phyloP scores from a whole-genome alignment of 768 basidiomycete species.

The Amanita exitialis region DNA sequence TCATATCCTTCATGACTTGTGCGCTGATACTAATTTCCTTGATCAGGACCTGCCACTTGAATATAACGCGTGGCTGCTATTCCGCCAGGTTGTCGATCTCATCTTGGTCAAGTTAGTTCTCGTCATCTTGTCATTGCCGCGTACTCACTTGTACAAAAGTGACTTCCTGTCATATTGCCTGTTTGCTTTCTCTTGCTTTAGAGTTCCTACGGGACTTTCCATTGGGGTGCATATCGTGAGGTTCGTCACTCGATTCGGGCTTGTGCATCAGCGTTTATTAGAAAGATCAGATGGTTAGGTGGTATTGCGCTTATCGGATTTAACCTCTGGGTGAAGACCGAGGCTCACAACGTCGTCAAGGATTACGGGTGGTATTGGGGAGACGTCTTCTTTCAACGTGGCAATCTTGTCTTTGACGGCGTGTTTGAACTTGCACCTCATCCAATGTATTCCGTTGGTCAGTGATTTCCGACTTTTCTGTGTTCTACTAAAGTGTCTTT shows the following conservation, averaged over 20 bases:
- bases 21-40: slow-evolving; percentile 4
- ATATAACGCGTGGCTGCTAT: slow-evolving; percentile 95
- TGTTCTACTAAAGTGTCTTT: neutral
- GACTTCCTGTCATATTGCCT: slow-evolving; percentile 93
- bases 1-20: neutral
- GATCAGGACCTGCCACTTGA: slow-evolving; percentile 77
- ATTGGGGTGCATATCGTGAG: slow-evolving; percentile 66
- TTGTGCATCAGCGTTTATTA: slow-evolving; percentile 1
- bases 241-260: slow-evolving; percentile 22
- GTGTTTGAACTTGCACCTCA: slow-evolving; percentile 93
- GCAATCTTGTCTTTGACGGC: slow-evolving; percentile 91
- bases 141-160: slow-evolving; percentile 27
- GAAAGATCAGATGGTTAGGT: slow-evolving; percentile 62
- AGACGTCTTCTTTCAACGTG: slow-evolving; percentile 88
- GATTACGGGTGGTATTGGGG: slow-evolving; percentile 99
- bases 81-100: slow-evolving; percentile 91
- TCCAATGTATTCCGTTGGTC: slow-evolving; percentile 89
- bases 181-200: slow-evolving; percentile 91
- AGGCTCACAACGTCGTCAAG: slow-evolving; percentile 95
- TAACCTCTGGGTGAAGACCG: slow-evolving; percentile 98
- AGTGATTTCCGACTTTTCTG: slow-evolving; percentile 11
- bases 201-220: slow-evolving; percentile 74
- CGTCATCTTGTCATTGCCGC: neutral
- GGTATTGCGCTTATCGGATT: slow-evolving; percentile 82
- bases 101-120: slow-evolving; percentile 84